phyloP scores from a whole-genome alignment of 768 basidiomycete species.

The Termitomyces sp. region DNA sequence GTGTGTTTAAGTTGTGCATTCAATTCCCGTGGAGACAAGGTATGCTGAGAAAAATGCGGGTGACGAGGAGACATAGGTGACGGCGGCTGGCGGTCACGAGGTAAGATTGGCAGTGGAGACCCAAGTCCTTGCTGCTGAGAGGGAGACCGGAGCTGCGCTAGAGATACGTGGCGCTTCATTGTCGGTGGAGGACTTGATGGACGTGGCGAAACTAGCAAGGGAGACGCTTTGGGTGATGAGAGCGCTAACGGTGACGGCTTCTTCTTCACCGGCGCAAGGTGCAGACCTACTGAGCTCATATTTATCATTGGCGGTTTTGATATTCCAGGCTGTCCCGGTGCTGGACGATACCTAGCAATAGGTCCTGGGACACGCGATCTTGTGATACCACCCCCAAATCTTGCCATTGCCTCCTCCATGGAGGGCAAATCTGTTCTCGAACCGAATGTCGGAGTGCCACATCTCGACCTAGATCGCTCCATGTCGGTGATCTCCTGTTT shows the following conservation, averaged over 20 bases:
- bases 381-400: constrained; percentile 26
- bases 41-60: constrained; percentile 7
- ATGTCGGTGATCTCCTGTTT: constrained; percentile 26
- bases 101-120: constrained; percentile 10
- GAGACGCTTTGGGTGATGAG: constrained; percentile 15
- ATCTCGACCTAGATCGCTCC: constrained; percentile 44
- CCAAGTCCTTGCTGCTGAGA: constrained; percentile 8
- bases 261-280: constrained; percentile 17
- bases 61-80: constrained; percentile 21
- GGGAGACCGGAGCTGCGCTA: constrained; percentile 17
- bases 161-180: constrained; percentile 15
- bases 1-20: constrained; percentile 17
- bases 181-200: constrained; percentile 14
- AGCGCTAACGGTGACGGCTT: constrained; percentile 28
- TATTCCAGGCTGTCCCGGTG: constrained; percentile 4
- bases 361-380: constrained; percentile 7
- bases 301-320: constrained; percentile 20
- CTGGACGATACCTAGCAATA: constrained; percentile 3
- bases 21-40: constrained; percentile 17
- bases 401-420: constrained; percentile 36
- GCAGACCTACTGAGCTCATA: constrained; percentile 2
- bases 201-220: constrained; percentile 7
- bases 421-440: constrained; percentile 43
- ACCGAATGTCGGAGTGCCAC: constrained; percentile 59
- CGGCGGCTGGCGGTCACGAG: constrained; percentile 13